Percentiles rank a stretch among this genome's conserved stretches.
Conservation (phyloP, 208 protist species). For the Vickermania spadyakhi region DNA sequence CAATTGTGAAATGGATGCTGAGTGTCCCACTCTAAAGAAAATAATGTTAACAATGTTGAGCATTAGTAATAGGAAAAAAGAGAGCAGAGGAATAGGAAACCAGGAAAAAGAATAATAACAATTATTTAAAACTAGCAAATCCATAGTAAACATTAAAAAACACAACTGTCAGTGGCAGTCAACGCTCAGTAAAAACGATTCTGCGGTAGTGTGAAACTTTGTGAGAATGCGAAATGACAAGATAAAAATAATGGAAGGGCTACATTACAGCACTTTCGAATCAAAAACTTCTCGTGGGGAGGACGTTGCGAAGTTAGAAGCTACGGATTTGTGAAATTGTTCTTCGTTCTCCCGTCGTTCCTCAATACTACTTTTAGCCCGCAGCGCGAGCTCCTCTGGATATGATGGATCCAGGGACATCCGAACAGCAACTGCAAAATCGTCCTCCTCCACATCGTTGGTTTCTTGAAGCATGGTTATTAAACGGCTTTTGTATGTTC, state of each 20-base stretch:
- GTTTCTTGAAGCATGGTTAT: slow-evolving; percentile 67
- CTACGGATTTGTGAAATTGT: slow-evolving; percentile 53
- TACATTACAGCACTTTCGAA: too few species aligned
- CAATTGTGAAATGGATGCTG: slow-evolving; percentile 13
- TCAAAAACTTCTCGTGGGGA: slow-evolving; percentile 71
- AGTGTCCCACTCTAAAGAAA: background rate
- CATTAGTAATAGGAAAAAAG: too few species aligned
- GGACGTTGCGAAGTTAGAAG: slow-evolving; percentile 14
- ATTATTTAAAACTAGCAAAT: background rate
- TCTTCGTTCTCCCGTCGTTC: slow-evolving; percentile 18
- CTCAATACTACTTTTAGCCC: slow-evolving; percentile 33
- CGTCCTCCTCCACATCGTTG: slow-evolving; percentile 65
- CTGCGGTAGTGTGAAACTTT: too few species aligned
- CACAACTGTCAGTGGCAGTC: too few species aligned
- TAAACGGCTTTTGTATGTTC: slow-evolving; percentile 70
- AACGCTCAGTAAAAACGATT: too few species aligned
- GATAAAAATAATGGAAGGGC: too few species aligned
- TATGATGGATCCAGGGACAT: slow-evolving; percentile 84
- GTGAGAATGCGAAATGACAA: too few species aligned
- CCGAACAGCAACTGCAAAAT: slow-evolving; percentile 61
- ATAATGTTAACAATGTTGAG: too few species aligned
- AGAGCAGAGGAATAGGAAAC: background rate
- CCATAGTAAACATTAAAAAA: too few species aligned
- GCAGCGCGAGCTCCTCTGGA: slow-evolving; percentile 44
- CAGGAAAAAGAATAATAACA: background rate